These are phyloP conservation scores for Rhizophagus clarus DNA, from an alignment of 192 early-diverging fungal species.

Conservation along the genomic window DNA sequence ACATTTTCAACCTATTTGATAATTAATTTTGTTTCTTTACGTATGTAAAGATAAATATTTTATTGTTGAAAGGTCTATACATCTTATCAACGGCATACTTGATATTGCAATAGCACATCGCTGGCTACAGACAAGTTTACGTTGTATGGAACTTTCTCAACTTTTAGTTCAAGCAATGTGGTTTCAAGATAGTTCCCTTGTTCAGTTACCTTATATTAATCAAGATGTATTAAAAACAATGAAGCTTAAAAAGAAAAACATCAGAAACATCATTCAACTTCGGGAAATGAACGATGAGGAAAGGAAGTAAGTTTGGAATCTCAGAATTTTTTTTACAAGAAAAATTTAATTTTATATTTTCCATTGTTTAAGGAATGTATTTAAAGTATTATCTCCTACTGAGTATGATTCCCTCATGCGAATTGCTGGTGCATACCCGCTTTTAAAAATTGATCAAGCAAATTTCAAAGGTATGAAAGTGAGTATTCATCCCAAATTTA, in stretches of 20 bases:
- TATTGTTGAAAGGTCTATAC: conserved; percentile 73
- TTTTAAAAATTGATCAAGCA: conserved; percentile 64
- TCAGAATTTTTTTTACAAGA: not conserved
- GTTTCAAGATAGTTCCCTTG: conserved; percentile 72
- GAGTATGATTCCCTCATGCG: conserved; percentile 70
- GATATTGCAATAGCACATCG: conserved; percentile 85
- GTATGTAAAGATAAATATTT: conserved; percentile 60
- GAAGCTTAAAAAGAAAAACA: conserved; percentile 63
- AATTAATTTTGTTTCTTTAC: not conserved
- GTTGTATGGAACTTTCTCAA: conserved; percentile 85
- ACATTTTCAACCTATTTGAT: conserved; percentile 7
- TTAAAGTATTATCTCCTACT: conserved; percentile 41
- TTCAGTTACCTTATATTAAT: conserved; percentile 84
- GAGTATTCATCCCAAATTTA: not conserved
- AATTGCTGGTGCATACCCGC: conserved; percentile 81
- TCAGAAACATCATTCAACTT: conserved; percentile 68
- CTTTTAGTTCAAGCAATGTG: conserved; percentile 87
- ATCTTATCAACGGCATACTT: conserved; percentile 83
- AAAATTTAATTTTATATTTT: not conserved
- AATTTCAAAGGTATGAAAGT: conserved; percentile 72
- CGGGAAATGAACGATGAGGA: conserved; percentile 66
- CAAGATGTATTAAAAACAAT: conserved; percentile 66
- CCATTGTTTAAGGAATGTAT: conserved; percentile 55
- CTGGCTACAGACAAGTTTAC: conserved; percentile 75
- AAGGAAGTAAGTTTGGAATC: conserved; percentile 44